Evolutionary conservation across 2,329 filamentous ascomycete species (phyloP).

Genomic region (Ceratocystiopsis sp.): DNA sequence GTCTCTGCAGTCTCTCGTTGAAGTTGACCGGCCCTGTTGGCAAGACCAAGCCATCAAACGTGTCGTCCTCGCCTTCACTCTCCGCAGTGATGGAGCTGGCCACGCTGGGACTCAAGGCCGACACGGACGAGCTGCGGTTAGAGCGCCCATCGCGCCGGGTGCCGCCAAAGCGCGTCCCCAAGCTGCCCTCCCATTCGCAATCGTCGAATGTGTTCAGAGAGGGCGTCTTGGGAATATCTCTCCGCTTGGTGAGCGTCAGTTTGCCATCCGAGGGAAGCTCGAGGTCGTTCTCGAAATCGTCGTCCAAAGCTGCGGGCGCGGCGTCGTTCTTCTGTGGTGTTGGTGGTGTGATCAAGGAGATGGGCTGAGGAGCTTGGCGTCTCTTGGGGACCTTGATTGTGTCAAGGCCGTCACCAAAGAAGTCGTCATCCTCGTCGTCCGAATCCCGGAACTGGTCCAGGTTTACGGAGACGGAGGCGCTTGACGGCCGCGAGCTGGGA

Average conservation of each 20-base stretch:
- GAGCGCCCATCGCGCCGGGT: constrained; percentile 67
- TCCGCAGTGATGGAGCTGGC: constrained; percentile 82
- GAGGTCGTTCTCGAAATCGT: constrained; percentile 57
- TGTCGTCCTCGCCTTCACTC: constrained; percentile 90
- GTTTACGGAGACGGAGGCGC: constrained; percentile 26
- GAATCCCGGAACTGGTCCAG: constrained; percentile 48
- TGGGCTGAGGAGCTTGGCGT: constrained; percentile 30
- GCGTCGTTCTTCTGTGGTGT: constrained; percentile 31
- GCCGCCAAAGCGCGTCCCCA: constrained; percentile 79
- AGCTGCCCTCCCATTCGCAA: constrained; percentile 86
- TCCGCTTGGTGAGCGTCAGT: constrained; percentile 44
- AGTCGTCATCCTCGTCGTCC: constrained; percentile 41
- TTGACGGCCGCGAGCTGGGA: constrained; percentile 15
- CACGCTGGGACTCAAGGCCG: constrained; percentile 79
- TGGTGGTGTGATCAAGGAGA: constrained; percentile 38
- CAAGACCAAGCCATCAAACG: constrained; percentile 73
- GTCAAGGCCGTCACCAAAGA: constrained; percentile 44
- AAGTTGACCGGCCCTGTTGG: constrained; percentile 75
- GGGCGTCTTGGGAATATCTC: constrained; percentile 46
- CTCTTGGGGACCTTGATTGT: constrained; percentile 54
- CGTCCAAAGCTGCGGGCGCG: constrained; percentile 24
- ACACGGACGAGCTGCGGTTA: constrained; percentile 70
- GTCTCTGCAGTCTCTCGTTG: constrained; percentile 56
- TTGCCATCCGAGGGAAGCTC: constrained; percentile 52
- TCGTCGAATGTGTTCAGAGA: constrained; percentile 48